phyloP scores from a whole-genome alignment of 176 grass and related monocot species.

The Aegilops speltoides region DNA sequence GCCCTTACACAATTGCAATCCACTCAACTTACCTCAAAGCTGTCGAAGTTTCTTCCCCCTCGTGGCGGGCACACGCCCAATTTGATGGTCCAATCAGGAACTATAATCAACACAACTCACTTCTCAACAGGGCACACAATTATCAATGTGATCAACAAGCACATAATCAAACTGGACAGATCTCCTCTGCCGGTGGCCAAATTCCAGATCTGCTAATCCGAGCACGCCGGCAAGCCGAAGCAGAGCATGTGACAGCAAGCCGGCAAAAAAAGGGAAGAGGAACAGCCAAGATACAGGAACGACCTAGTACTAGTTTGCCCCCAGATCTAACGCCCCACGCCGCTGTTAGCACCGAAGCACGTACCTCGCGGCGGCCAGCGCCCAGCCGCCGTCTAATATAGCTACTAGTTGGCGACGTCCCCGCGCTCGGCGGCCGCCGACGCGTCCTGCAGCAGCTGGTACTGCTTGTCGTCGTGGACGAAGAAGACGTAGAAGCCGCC shows the following conservation, averaged over 20 bases:
- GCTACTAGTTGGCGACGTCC: neutral
- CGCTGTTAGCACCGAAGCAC: neutral
- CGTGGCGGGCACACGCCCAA: neutral
- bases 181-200: neutral
- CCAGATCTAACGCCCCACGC: conserved; percentile 15
- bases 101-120: neutral
- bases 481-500: conserved; percentile 56
- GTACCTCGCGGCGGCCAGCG: neutral
- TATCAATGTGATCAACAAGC: neutral
- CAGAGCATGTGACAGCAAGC: neutral
- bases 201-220: neutral
- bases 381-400: neutral
- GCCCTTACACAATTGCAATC: neutral
- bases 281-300: neutral
- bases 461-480: conserved; percentile 19
- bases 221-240: neutral
- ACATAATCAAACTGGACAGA: neutral
- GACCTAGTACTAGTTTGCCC: neutral
- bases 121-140: neutral
- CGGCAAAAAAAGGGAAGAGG: neutral
- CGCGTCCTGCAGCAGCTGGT: neutral
- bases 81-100: neutral
- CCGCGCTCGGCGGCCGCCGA: neutral
- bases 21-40: neutral
- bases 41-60: neutral